Conservation (phyloP, 805 yeast species). For the Ogataea populi-albae region DNA sequence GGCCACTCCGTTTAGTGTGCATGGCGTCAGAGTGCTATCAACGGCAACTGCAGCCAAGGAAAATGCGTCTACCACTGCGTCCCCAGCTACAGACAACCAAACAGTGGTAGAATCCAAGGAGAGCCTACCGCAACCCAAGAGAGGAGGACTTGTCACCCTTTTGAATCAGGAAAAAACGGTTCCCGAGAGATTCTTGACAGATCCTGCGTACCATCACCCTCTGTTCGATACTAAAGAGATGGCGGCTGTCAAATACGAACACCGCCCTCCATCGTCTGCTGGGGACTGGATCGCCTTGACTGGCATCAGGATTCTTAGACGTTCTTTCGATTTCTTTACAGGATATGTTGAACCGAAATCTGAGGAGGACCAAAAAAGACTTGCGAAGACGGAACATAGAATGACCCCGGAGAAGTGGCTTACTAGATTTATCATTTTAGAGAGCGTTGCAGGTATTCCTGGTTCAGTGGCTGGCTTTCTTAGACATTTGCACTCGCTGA, state of each 20-base stretch:
- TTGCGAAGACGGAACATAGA: conserved; percentile 34
- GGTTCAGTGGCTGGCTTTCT: conserved; percentile 74
- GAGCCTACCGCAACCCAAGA: conserved; percentile 11
- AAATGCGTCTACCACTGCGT: too few species aligned
- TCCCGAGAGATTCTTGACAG: conserved; percentile 24
- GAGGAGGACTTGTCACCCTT: conserved; percentile 14
- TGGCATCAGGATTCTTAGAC: conserved; percentile 44
- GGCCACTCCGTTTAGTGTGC: too few species aligned
- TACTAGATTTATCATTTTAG: conserved; percentile 59
- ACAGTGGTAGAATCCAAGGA: too few species aligned
- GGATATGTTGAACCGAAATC: conserved; percentile 60
- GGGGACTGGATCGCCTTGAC: conserved; percentile 53
- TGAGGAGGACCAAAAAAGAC: conserved; percentile 26
- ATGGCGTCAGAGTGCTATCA: too few species aligned
- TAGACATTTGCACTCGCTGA: conserved; percentile 61
- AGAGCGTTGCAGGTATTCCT: conserved; percentile 77
- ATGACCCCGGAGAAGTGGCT: conserved; percentile 68
- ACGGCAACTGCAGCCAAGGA: too few species aligned
- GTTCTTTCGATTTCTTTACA: conserved; percentile 57
- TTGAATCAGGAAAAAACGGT: conserved; percentile 8
- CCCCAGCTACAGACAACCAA: too few species aligned
- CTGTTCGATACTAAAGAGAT: conserved; percentile 35
- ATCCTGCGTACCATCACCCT: conserved; percentile 44
- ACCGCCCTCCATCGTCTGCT: conserved; percentile 44
- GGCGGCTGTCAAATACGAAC: conserved; percentile 45